A percentile compares a stretch with the other conserved stretches of the same genome.
phyloP scores from a whole-genome alignment of 306 rosid species.

The Geum urbanum region DNA sequence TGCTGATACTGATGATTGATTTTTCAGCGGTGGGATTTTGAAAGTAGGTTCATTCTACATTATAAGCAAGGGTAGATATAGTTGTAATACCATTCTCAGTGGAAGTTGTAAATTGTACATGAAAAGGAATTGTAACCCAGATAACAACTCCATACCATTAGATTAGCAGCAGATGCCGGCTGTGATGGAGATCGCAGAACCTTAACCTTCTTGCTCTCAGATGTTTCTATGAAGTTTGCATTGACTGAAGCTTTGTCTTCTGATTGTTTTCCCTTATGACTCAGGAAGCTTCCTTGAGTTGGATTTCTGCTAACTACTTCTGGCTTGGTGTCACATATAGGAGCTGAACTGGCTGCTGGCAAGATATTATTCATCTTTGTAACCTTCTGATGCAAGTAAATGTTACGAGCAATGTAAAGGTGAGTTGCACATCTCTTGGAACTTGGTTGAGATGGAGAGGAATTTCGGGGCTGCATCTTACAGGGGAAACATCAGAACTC shows the following conservation, averaged over 20 bases:
- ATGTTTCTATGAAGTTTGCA: slow-evolving; percentile 31
- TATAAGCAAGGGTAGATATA: slow-evolving; percentile 23
- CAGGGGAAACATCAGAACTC: slow-evolving; percentile 5
- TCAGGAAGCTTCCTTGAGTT: slow-evolving; percentile 31
- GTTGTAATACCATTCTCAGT: neutral
- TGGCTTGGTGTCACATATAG: slow-evolving; percentile 38
- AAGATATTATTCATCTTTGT: slow-evolving; percentile 30
- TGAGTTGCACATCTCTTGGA: slow-evolving; percentile 64
- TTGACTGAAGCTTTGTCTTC: slow-evolving; percentile 26
- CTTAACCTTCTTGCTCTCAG: slow-evolving; percentile 36
- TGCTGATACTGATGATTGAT: slow-evolving; percentile 40
- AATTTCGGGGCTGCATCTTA: slow-evolving; percentile 42
- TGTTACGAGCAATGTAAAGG: slow-evolving; percentile 58
- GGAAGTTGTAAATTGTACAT: neutral
- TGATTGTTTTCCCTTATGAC: slow-evolving; percentile 24
- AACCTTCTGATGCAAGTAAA: slow-evolving; percentile 50
- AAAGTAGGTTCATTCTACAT: slow-evolving; percentile 51
- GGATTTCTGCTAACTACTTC: slow-evolving; percentile 32
- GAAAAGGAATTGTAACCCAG: slow-evolving; percentile 12
- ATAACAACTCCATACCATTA: slow-evolving; percentile 46
- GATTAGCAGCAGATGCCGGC: slow-evolving; percentile 28
- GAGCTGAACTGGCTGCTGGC: slow-evolving; percentile 37
- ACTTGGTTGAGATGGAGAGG: slow-evolving; percentile 34
- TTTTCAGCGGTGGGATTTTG: slow-evolving; percentile 37
- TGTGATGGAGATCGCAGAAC: slow-evolving; percentile 35